These are phyloP conservation scores for Cucurbita pepo DNA, from an alignment of 306 rosid species.

Conservation along the genomic window DNA sequence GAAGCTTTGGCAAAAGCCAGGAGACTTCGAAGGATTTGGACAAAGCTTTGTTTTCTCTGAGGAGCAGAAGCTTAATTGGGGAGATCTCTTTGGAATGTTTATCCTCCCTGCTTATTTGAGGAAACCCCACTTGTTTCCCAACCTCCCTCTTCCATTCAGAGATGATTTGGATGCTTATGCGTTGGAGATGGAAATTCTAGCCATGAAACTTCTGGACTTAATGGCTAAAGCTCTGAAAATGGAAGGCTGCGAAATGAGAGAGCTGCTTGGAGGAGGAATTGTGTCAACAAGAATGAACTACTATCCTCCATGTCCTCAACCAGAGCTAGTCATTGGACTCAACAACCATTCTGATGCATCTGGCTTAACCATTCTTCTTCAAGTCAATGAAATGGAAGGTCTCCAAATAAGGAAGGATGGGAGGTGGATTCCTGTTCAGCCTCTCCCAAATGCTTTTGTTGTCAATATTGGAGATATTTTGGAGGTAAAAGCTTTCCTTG, in stretches of 20 bases:
- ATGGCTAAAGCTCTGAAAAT: slow-evolving; percentile 13
- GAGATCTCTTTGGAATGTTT: slow-evolving; percentile 10
- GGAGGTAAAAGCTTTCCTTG: slow-evolving; percentile 10
- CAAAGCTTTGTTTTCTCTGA: slow-evolving; percentile 29
- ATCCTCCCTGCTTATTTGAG: slow-evolving; percentile 18
- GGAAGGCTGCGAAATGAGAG: slow-evolving; percentile 8
- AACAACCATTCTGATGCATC: slow-evolving; percentile 14
- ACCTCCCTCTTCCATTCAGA: slow-evolving; percentile 11
- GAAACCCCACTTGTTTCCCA: slow-evolving; percentile 29
- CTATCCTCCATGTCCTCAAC: slow-evolving; percentile 30
- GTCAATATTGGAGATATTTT: slow-evolving; percentile 21
- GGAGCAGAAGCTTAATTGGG: slow-evolving; percentile 40
- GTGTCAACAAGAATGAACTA: slow-evolving; percentile 20
- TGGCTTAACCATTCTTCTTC: slow-evolving; percentile 22
- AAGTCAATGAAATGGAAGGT: slow-evolving; percentile 20
- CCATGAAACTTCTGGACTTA: slow-evolving; percentile 3
- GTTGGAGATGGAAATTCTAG: slow-evolving; percentile 1
- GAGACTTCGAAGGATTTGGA: slow-evolving; percentile 28
- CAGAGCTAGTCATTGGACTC: slow-evolving; percentile 22
- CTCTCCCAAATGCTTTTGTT: slow-evolving; percentile 14
- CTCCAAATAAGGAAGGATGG: slow-evolving; percentile 22
- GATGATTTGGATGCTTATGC: slow-evolving; percentile 14
- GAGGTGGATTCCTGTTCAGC: slow-evolving; percentile 17
- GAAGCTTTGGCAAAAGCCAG: slow-evolving; percentile 16
- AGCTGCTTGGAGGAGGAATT: slow-evolving; percentile 13